Evolutionary conservation across 2,329 filamentous ascomycete species (phyloP), one percentile per base, ranked within the genome.

Genomic region (Drechslerella dactyloides): DNA sequence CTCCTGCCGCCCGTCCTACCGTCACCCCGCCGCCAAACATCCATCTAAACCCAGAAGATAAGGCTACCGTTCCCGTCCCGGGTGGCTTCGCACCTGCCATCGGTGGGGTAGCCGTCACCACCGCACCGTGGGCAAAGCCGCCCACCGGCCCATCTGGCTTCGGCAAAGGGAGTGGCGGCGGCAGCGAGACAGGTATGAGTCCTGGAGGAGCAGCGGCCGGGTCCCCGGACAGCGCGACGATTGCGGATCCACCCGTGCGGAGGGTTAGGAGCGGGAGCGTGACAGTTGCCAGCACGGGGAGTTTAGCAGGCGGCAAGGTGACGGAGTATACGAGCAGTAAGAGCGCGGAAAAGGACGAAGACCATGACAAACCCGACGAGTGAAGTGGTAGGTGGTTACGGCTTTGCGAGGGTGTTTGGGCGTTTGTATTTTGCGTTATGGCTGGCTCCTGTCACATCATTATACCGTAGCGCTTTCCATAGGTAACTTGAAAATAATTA

Each of bases 21-120:
- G 27, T 21, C 15, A 19, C 61, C 15, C 59, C 54, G 44, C 68
- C 60, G 7, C 30, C 40, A 11, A 72, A 64, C 53, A 72, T 72
- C 17, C 58, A 46, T 23, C 21, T 72, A 15, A 72, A 72, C 17
- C 68, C 68, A 3, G 69, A 73, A 58, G 62, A 56, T 21, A 73
- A 62, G 6, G 58, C 69, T 6, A 68, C 59, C 1, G 69, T 68
- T 24, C 52, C 61, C 0, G 69, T 73, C 2, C 69, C 62, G 1
- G 69, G 69, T 37, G 69, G 69, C 1, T 66, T 63, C 30, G 69
- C 69, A 24, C 69, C 69, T 19, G 44, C 69, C 6, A 73, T 73
- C 58, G 62, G 69, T 42, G 69, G 69, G 13, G 46, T 73, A 58
- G 62, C 69, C 17, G 69, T 73, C 4, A 73, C 69, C 21, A 73